Conservation (phyloP, 192 early-diverging fungal species). For the Cetraspora pellucida region DNA sequence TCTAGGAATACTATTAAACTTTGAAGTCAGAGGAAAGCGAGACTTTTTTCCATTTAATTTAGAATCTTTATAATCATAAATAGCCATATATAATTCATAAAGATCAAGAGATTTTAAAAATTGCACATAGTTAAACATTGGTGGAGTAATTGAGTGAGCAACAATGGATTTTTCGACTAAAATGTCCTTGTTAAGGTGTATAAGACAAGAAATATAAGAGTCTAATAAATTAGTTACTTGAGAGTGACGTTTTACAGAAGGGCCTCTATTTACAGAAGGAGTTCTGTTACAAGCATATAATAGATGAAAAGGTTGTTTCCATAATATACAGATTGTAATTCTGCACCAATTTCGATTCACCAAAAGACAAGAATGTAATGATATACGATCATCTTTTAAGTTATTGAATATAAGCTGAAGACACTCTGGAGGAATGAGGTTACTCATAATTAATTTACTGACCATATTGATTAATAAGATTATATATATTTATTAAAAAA, state of each 20-base stretch:
- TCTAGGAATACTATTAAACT: background rate
- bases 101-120: background rate
- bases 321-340: background rate
- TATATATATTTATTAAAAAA: no score
- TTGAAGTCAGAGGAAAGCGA: background rate
- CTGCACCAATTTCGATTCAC: background rate
- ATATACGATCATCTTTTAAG: background rate
- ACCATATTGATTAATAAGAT: no score
- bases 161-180: background rate
- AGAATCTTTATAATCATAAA: background rate
- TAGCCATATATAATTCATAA: conserved; percentile 2
- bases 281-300: background rate
- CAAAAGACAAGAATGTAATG: background rate
- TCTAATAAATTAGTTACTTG: conserved; percentile 1
- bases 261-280: background rate
- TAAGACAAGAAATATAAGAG: background rate
- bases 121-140: background rate
- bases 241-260: background rate
- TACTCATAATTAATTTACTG: background rate
- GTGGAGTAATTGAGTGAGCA: background rate
- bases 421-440: background rate
- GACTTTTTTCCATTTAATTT: background rate
- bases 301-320: background rate
- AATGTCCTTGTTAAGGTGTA: background rate
- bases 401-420: background rate